Conservation (phyloP, 495 filamentous ascomycete species). For the Hypoxylon lienhwacheense region DNA sequence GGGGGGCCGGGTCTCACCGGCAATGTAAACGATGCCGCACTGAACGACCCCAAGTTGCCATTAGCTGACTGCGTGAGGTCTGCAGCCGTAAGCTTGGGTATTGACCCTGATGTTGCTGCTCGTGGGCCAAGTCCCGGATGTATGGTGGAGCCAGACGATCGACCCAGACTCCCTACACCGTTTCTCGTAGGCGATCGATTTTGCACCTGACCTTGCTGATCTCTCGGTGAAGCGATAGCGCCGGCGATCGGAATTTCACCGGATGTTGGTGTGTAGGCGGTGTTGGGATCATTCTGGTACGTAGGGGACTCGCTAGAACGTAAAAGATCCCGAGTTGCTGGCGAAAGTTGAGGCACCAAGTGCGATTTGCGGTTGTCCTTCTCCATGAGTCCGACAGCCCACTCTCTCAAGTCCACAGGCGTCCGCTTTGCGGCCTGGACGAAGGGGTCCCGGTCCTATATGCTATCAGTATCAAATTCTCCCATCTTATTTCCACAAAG, state of each 20-base stretch:
- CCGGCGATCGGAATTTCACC: slow-evolving; percentile 68
- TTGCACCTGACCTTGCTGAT: slow-evolving; percentile 44
- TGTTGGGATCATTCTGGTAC: slow-evolving; percentile 40
- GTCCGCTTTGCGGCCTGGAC: slow-evolving; percentile 94
- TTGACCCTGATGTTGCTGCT: slow-evolving; percentile 49
- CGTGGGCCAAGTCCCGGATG: slow-evolving; percentile 56
- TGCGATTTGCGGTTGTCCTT: slow-evolving; percentile 90
- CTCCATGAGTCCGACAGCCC: slow-evolving; percentile 90
- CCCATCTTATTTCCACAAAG: neutral
- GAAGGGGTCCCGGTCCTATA: slow-evolving; percentile 84
- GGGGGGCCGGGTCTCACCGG: slow-evolving; percentile 53
- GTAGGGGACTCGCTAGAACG: slow-evolving; percentile 56
- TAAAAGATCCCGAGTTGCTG: slow-evolving; percentile 59
- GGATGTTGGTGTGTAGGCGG: slow-evolving; percentile 59
- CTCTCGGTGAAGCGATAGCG: slow-evolving; percentile 48
- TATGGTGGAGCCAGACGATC: slow-evolving; percentile 47
- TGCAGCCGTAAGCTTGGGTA: slow-evolving; percentile 42
- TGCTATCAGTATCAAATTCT: slow-evolving; percentile 23
- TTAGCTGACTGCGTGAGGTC: slow-evolving; percentile 33
- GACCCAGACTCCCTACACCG: slow-evolving; percentile 43
- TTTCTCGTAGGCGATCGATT: slow-evolving; percentile 50
- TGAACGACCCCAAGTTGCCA: slow-evolving; percentile 35
- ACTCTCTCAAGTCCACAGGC: slow-evolving; percentile 84
- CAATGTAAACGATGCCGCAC: slow-evolving; percentile 51
- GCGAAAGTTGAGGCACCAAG: slow-evolving; percentile 68